Conservation (phyloP, 805 yeast genomes). For the Kodamaea lidongshanica region DNA sequence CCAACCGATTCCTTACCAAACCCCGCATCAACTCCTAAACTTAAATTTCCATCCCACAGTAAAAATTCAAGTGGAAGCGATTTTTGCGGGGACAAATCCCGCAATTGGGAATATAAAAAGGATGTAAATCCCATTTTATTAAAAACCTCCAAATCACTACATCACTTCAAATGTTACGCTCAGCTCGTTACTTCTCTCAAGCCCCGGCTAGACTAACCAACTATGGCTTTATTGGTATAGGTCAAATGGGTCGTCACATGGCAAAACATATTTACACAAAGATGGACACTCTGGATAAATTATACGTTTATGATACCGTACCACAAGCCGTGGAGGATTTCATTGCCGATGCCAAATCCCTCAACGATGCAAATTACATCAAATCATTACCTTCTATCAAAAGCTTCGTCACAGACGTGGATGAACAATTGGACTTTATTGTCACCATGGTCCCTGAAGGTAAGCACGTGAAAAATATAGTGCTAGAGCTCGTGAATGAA, state of each 20-base stretch:
- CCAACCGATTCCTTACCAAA: too few relatives aligned
- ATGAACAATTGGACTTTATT: slow-evolving; percentile 33
- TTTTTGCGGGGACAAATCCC: too few relatives aligned
- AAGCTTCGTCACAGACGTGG: slow-evolving; percentile 26
- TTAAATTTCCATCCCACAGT: too few relatives aligned
- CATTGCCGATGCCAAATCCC: slow-evolving; percentile 17
- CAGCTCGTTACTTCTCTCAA: slow-evolving; percentile 6
- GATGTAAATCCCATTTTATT: too few relatives aligned
- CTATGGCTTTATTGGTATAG: slow-evolving; percentile 52
- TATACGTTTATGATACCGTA: slow-evolving; percentile 40
- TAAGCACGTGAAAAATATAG: slow-evolving; percentile 39
- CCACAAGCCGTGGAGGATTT: slow-evolving; percentile 22
- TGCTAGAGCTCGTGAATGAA: slow-evolving; percentile 30
- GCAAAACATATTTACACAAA: slow-evolving; percentile 42
- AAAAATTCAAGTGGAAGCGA: too few relatives aligned
- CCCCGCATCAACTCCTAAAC: too few relatives aligned
- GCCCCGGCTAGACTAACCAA: slow-evolving; percentile 10
- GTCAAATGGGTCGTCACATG: slow-evolving; percentile 54
- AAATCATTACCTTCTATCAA: slow-evolving; percentile 15
- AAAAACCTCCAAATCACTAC: too few relatives aligned
- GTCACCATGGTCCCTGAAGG: slow-evolving; percentile 54
- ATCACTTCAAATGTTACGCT: slow-evolving; percentile 6
- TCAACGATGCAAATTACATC: slow-evolving; percentile 20
- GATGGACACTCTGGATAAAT: slow-evolving; percentile 30
- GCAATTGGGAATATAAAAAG: too few relatives aligned